These are phyloP conservation scores for Mucor racemosus DNA, from an alignment of 371 early-diverging fungal species.

Conservation along the genomic window DNA sequence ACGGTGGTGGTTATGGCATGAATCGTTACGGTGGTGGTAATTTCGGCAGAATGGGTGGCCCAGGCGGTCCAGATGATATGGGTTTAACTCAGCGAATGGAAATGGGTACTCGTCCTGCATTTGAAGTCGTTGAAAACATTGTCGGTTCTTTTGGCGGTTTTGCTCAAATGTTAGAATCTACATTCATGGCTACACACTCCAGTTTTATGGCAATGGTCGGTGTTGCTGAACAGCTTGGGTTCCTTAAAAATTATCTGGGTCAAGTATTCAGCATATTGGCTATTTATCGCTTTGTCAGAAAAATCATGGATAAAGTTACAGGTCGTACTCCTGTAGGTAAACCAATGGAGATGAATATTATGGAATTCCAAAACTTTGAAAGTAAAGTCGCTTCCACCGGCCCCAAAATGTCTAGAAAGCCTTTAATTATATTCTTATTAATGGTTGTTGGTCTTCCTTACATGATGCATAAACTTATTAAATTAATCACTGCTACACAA, in stretches of 20 bases:
- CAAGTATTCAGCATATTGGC: conserved; percentile 83
- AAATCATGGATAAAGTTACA: conserved; percentile 61
- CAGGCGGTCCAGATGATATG: conserved; percentile 59
- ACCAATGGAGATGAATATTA: conserved; percentile 64
- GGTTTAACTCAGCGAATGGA: conserved; percentile 84
- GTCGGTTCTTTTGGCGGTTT: conserved; percentile 97
- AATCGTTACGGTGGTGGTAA: conserved; percentile 49
- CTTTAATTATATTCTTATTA: conserved; percentile 82
- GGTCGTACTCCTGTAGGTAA: conserved; percentile 57
- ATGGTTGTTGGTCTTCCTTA: conserved; percentile 93
- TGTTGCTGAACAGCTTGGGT: conserved; percentile 96
- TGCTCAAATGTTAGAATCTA: conserved; percentile 97
- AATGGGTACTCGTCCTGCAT: conserved; percentile 87
- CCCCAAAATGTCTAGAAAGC: conserved; percentile 62
- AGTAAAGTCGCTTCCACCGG: conserved; percentile 30
- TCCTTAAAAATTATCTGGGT: conserved; percentile 80
- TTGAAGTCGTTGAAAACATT: conserved; percentile 89
- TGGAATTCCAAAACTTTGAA: conserved; percentile 73
- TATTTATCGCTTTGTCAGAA: conserved; percentile 68
- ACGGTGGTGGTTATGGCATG: conserved; percentile 54
- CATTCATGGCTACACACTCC: conserved; percentile 95
- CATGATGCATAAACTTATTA: conserved; percentile 87
- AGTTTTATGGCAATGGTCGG: conserved; percentile 98
- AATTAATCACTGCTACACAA: conserved; percentile 55
- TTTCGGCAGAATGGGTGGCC: conserved; percentile 24